Evolutionary conservation across 1,139 yeast species (phyloP).

Genomic region (Chernovozyma aurita): DNA sequence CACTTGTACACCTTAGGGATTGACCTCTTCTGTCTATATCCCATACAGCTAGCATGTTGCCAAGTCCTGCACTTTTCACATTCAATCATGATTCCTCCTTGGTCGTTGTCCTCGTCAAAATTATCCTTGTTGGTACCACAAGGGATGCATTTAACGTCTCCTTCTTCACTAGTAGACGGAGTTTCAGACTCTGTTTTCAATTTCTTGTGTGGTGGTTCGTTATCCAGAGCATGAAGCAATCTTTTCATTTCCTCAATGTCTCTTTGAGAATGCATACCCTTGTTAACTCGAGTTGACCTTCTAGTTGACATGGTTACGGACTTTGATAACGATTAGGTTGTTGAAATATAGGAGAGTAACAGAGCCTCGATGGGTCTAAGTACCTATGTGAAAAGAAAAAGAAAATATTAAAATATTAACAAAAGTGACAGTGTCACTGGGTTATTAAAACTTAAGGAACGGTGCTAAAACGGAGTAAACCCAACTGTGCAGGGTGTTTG

Average conservation of each 20-base stretch:
- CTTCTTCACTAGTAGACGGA: too few relatives aligned
- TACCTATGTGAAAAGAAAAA: too few relatives aligned
- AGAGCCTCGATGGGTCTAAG: too few relatives aligned
- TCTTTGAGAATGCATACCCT: conserved; percentile 36
- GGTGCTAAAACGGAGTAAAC: too few relatives aligned
- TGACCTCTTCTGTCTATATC: conserved; percentile 28
- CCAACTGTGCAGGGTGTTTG: too few relatives aligned
- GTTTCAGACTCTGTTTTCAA: conserved; percentile 18
- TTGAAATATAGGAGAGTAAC: too few relatives aligned
- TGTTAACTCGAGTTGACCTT: conserved; percentile 36
- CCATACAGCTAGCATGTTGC: conserved; percentile 81
- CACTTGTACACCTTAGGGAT: conserved; percentile 34
- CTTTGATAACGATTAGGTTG: too few relatives aligned
- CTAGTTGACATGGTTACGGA: conserved; percentile 13
- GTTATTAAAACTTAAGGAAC: too few relatives aligned
- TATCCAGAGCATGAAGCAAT: too few relatives aligned
- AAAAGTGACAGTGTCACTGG: too few relatives aligned
- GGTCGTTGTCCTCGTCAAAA: conserved; percentile 56
- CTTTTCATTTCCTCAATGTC: conserved; percentile 17
- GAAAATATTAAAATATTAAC: too few relatives aligned
- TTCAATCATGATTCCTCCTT: conserved; percentile 65
- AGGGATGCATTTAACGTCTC: conserved; percentile 57
- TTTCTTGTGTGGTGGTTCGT: background rate
- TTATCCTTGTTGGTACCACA: conserved; percentile 65
- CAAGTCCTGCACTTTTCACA: conserved; percentile 77